phyloP scores from a whole-genome alignment of 306 rosid genomes.

The Quillaja saponaria region DNA sequence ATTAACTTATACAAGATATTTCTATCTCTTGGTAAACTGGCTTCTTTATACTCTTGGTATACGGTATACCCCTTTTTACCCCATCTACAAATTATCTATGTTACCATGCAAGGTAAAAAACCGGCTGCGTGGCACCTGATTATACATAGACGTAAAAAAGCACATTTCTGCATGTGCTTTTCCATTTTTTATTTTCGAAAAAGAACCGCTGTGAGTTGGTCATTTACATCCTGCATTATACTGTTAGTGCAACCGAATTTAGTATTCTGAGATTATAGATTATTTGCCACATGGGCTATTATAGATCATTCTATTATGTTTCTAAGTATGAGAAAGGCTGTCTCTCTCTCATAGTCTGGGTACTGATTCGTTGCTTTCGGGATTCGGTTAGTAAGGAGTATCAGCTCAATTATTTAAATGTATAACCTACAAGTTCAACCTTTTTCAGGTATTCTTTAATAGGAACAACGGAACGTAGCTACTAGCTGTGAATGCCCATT shows the following conservation, averaged over 20 bases:
- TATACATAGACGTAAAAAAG: no score
- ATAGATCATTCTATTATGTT: neutral
- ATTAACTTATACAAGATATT: constrained; percentile 12
- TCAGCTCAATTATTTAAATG: constrained; percentile 1
- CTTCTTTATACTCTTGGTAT: neutral
- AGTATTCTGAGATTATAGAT: no score
- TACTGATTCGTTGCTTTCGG: constrained; percentile 1
- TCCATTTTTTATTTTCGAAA: no score
- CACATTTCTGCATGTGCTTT: no score
- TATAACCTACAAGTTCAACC: constrained; percentile 5
- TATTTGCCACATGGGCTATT: no score
- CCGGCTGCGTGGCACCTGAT: no score
- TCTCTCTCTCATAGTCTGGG: neutral
- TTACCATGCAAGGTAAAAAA: no score
- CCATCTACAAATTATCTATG: no score
- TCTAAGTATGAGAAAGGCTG: neutral
- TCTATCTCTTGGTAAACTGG: constrained; percentile 10
- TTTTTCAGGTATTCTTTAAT: constrained; percentile 2
- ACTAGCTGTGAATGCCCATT: constrained; percentile 17
- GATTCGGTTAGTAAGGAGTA: constrained; percentile 7
- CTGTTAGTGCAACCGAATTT: no score
- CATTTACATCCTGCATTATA: no score
- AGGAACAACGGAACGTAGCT: constrained; percentile 10
- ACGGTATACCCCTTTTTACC: no score
- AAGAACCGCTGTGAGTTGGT: no score